Percentiles rank a stretch among this genome's conserved stretches.
phyloP scores from a whole-genome alignment of 192 early-diverging fungal species.

The Entomortierella lignicola region DNA sequence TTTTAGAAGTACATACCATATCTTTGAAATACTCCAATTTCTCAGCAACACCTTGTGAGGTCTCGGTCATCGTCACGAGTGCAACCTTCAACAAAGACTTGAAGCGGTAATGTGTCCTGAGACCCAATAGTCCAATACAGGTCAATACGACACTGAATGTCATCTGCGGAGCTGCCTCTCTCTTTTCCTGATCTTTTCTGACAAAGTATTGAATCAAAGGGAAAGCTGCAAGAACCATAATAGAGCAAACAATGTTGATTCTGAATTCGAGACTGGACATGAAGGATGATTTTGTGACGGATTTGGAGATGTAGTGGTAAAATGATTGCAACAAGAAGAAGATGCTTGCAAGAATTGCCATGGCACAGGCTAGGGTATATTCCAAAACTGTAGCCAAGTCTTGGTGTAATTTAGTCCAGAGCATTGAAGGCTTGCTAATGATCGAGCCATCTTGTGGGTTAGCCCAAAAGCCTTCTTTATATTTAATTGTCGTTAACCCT shows the following conservation, averaged over 20 bases:
- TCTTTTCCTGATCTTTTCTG: conserved; percentile 29
- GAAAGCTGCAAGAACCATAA: conserved; percentile 17
- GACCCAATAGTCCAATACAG: conserved; percentile 19
- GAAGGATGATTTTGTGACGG: conserved; percentile 43
- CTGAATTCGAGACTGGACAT: conserved; percentile 53
- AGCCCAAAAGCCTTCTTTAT: conserved; percentile 41
- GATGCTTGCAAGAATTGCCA: conserved; percentile 23
- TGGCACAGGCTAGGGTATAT: conserved; percentile 36
- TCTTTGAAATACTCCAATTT: conserved; percentile 51
- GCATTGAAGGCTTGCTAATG: conserved; percentile 22
- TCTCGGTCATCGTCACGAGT: conserved; percentile 18
- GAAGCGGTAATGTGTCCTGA: conserved; percentile 26
- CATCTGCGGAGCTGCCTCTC: conserved; percentile 34
- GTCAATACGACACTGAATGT: conserved; percentile 30
- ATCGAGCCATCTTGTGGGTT: conserved; percentile 22
- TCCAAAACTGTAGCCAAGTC: conserved; percentile 36
- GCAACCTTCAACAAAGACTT: conserved; percentile 18
- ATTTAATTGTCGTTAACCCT: conserved; percentile 41
- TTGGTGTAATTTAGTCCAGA: conserved; percentile 13
- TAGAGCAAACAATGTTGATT: conserved; percentile 29
- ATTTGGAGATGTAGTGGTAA: conserved; percentile 50
- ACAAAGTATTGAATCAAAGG: conserved; percentile 34
- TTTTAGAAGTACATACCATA: conserved; percentile 50
- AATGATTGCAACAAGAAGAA: conserved; percentile 41
- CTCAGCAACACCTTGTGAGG: conserved; percentile 23